These are phyloP conservation scores for Sporothrix mexicana DNA, from an alignment of 2,329 filamentous ascomycete genomes.

Conservation along the genomic window DNA sequence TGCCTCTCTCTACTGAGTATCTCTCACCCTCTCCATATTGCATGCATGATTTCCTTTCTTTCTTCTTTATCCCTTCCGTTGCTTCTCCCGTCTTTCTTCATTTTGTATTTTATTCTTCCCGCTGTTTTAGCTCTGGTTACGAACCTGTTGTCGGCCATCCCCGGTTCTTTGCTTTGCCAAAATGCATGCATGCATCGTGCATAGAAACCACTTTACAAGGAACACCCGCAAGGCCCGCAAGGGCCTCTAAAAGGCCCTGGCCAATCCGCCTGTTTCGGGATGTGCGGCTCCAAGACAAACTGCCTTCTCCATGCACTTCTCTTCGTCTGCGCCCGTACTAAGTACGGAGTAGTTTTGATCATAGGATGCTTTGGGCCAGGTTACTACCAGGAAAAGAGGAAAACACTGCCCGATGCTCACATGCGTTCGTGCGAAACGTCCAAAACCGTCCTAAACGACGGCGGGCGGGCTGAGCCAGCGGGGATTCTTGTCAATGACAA, in stretches of 20 bases:
- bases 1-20: constrained; percentile 12
- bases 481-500: not conserved
- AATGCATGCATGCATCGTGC: constrained; percentile 3
- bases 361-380: not conserved
- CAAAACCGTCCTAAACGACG: not conserved
- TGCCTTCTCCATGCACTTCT: not conserved
- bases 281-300: constrained; percentile 12
- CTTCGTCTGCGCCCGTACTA: not conserved
- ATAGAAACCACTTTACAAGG: not conserved
- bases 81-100: not conserved
- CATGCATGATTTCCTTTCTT: not conserved
- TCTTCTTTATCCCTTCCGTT: constrained; percentile 5
- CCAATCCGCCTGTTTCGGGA: constrained; percentile 10
- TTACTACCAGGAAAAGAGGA: not conserved
- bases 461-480: constrained; percentile 12
- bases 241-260: constrained; percentile 7
- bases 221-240: not conserved
- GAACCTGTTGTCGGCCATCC: constrained; percentile 5
- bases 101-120: too few species aligned
- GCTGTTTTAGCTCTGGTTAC: constrained; percentile 17
- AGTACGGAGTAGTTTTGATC: not conserved
- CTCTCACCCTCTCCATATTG: not conserved
- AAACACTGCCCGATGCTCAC: constrained; percentile 1
- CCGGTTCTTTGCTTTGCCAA: constrained; percentile 10
- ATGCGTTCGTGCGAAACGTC: constrained; percentile 12